phyloP scores from a whole-genome alignment of 495 filamentous ascomycete species.

The Neurospora sp. region DNA sequence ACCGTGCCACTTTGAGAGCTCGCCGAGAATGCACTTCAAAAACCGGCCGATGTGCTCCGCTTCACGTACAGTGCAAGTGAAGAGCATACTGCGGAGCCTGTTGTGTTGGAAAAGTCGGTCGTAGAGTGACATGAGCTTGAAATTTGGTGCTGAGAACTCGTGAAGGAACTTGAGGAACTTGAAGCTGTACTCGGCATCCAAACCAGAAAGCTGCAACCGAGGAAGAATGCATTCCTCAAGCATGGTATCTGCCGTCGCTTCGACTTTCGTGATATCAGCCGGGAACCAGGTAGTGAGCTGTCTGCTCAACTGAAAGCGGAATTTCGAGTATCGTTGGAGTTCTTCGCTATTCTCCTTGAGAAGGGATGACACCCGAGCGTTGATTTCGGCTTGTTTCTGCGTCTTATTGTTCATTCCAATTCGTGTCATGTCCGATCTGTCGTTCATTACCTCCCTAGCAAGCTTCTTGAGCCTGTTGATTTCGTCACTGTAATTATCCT shows the following conservation, averaged over 20 bases:
- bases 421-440: conserved; percentile 60
- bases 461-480: conserved; percentile 50
- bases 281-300: conserved; percentile 79
- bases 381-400: conserved; percentile 57
- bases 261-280: conserved; percentile 46
- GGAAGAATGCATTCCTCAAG: conserved; percentile 88
- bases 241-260: conserved; percentile 60
- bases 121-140: conserved; percentile 75
- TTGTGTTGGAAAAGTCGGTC: conserved; percentile 77
- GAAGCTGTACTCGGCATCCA: conserved; percentile 81
- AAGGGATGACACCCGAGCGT: conserved; percentile 54
- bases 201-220: conserved; percentile 67
- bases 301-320: conserved; percentile 52
- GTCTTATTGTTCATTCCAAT: conserved; percentile 54
- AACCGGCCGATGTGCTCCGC: conserved; percentile 86
- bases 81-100: conserved; percentile 68
- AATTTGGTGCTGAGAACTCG: conserved; percentile 67
- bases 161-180: conserved; percentile 80
- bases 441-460: conserved; percentile 50
- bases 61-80: conserved; percentile 78
- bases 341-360: conserved; percentile 38
- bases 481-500: conserved; percentile 64
- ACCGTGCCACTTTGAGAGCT: conserved; percentile 75
- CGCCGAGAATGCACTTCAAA: conserved; percentile 65
- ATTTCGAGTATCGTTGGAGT: conserved; percentile 52